Evolutionary conservation across 1,284 basidiomycete genomes (phyloP).

Genomic region (Prillingera fragicola): DNA sequence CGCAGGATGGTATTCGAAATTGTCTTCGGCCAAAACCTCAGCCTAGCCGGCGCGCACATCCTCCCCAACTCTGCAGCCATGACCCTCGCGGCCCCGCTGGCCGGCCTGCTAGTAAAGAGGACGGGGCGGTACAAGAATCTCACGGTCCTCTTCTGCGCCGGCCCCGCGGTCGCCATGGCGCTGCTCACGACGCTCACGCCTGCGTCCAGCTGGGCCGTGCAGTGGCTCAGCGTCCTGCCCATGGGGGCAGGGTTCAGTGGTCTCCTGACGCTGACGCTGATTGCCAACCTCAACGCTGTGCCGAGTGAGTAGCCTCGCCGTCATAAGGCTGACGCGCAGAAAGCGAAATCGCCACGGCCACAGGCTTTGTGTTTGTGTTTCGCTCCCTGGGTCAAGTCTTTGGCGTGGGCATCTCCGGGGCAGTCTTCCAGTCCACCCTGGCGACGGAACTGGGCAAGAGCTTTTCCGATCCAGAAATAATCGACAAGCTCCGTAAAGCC

Average conservation of each 20-base stretch:
- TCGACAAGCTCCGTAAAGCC: constrained; percentile 22
- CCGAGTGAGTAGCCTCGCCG: constrained; percentile 11
- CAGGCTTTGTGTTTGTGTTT: constrained; percentile 28
- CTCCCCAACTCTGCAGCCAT: constrained; percentile 27
- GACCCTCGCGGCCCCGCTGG: constrained; percentile 24
- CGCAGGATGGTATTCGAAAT: constrained; percentile 28
- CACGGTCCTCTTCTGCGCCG: constrained; percentile 19
- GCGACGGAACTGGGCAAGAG: constrained; percentile 12
- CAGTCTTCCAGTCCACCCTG: constrained; percentile 25
- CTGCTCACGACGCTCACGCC: constrained; percentile 14
- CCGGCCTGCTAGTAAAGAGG: constrained; percentile 21
- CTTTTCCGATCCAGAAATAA: constrained; percentile 18
- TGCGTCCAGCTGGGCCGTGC: constrained; percentile 10
- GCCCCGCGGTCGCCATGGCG: constrained; percentile 26
- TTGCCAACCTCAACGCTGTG: constrained; percentile 27
- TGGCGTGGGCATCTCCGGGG: constrained; percentile 28
- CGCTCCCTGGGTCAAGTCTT: constrained; percentile 29
- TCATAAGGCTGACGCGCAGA: constrained; percentile 4
- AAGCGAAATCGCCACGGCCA: constrained; percentile 23
- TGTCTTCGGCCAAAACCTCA: constrained; percentile 19
- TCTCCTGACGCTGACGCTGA: constrained; percentile 21
- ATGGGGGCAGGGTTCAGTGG: constrained; percentile 31
- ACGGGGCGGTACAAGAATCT: constrained; percentile 26
- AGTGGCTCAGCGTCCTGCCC: constrained; percentile 28
- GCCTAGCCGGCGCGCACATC: constrained; percentile 25